phyloP scores from a whole-genome alignment of 768 basidiomycete genomes.

The Phlegmacium glaucopus region DNA sequence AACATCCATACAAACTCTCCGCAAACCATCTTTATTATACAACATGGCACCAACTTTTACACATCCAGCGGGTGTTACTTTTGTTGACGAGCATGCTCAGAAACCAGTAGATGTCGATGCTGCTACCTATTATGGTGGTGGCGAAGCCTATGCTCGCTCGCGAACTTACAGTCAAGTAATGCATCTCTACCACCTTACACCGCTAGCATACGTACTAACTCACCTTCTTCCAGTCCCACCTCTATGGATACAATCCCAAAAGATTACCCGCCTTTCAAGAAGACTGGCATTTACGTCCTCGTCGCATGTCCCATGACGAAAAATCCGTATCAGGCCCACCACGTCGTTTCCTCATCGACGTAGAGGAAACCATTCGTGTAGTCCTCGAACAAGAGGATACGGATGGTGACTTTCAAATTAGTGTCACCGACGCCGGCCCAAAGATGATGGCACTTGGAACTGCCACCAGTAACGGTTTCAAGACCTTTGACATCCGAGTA shows the following conservation, averaged over 20 bases:
- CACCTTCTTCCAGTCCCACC: slow-evolving; percentile 49
- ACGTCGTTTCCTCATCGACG: slow-evolving; percentile 92
- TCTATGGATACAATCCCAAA: slow-evolving; percentile 72
- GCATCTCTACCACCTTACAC: not conserved
- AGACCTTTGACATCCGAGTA: slow-evolving; percentile 93
- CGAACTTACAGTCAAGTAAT: slow-evolving; percentile 87
- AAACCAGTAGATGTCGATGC: slow-evolving; percentile 62
- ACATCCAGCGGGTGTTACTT: slow-evolving; percentile 63
- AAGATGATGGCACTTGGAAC: slow-evolving; percentile 96
- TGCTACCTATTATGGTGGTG: slow-evolving; percentile 78
- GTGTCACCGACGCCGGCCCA: slow-evolving; percentile 92
- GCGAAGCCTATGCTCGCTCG: slow-evolving; percentile 74
- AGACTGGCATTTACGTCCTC: slow-evolving; percentile 66
- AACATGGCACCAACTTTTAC: slow-evolving; percentile 62
- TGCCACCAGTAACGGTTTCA: slow-evolving; percentile 96
- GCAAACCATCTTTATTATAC: slow-evolving; percentile 2
- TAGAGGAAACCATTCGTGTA: slow-evolving; percentile 95
- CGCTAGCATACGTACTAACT: not conserved
- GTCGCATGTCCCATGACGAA: slow-evolving; percentile 92
- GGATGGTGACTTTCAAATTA: slow-evolving; percentile 95
- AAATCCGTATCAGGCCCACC: slow-evolving; percentile 78
- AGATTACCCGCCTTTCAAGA: slow-evolving; percentile 72
- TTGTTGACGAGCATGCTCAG: slow-evolving; percentile 57
- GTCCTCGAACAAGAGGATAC: slow-evolving; percentile 98
- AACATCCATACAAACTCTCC: slow-evolving; percentile 10